phyloP scores from a whole-genome alignment of 768 basidiomycete genomes.

The Xerocomus spinulosus region DNA sequence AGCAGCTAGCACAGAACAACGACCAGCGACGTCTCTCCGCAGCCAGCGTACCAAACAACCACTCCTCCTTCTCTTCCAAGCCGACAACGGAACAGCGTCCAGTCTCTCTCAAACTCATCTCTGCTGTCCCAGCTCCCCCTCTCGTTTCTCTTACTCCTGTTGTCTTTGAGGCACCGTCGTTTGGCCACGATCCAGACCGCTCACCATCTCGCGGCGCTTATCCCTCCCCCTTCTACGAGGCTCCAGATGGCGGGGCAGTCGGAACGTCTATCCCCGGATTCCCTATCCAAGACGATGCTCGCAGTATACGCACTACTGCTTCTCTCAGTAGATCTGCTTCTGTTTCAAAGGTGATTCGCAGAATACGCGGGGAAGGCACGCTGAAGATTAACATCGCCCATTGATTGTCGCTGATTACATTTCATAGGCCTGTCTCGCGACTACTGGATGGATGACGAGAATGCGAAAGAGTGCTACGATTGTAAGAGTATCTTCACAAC shows the following conservation, averaged over 20 bases:
- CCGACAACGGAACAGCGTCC: slow-evolving; percentile 51
- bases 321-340: slow-evolving; percentile 74
- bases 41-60: slow-evolving; percentile 38
- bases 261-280: slow-evolving; percentile 87
- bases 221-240: slow-evolving; percentile 51
- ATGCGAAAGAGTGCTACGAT: slow-evolving; percentile 93
- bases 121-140: slow-evolving; percentile 65
- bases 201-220: slow-evolving; percentile 50
- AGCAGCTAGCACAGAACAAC: slow-evolving; percentile 27
- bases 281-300: slow-evolving; percentile 85
- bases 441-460: slow-evolving; percentile 99
- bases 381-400: slow-evolving; percentile 5
- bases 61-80: slow-evolving; percentile 46
- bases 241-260: slow-evolving; percentile 51
- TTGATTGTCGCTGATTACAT: slow-evolving; percentile 7
- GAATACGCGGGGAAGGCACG: slow-evolving; percentile 85
- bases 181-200: slow-evolving; percentile 58
- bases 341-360: slow-evolving; percentile 86
- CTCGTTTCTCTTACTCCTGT: slow-evolving; percentile 83
- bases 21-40: slow-evolving; percentile 63
- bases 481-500: slow-evolving; percentile 92
- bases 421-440: slow-evolving; percentile 75
- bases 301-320: slow-evolving; percentile 73
- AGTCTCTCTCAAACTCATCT: slow-evolving; percentile 49
- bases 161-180: slow-evolving; percentile 72